phyloP scores from a whole-genome alignment of 2,329 filamentous ascomycete species.

The Colletotrichum orbiculare region DNA sequence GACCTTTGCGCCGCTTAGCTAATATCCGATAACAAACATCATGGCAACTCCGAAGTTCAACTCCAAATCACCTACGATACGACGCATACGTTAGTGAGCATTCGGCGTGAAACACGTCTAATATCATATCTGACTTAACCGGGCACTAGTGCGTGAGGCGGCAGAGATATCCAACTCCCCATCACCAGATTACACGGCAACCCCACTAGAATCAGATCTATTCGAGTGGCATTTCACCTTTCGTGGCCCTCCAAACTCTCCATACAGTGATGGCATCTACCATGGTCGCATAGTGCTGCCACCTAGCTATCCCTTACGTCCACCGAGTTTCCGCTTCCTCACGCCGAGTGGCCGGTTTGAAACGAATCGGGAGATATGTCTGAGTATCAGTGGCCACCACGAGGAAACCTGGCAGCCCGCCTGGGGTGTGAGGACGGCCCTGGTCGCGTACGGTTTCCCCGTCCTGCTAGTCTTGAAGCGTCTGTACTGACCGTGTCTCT shows the following conservation, averaged over 20 bases:
- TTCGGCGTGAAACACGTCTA: constrained; percentile 17
- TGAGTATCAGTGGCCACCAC: constrained; percentile 93
- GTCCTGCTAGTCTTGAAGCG: background rate
- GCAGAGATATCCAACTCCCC: constrained; percentile 84
- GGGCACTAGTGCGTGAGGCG: constrained; percentile 82
- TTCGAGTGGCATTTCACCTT: constrained; percentile 99
- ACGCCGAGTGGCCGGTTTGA: constrained; percentile 95
- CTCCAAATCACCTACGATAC: constrained; percentile 84
- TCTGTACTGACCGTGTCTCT: background rate
- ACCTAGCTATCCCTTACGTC: constrained; percentile 88
- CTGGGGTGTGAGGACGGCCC: constrained; percentile 92
- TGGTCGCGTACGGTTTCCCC: constrained; percentile 66
- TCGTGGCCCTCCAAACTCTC: constrained; percentile 84
- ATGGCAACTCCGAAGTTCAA: constrained; percentile 67
- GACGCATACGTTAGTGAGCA: constrained; percentile 75
- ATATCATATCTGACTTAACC: constrained; percentile 1
- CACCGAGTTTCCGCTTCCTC: constrained; percentile 94
- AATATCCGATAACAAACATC: constrained; percentile 29
- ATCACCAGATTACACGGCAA: constrained; percentile 85
- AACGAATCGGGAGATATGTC: constrained; percentile 95
- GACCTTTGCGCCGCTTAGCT: too few species aligned
- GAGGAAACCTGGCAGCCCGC: constrained; percentile 99
- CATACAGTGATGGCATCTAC: constrained; percentile 86
- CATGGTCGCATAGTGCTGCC: constrained; percentile 95
- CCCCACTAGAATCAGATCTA: constrained; percentile 87